phyloP scores from a whole-genome alignment of 2,329 filamentous ascomycete genomes.

The Epichloe sp. region DNA sequence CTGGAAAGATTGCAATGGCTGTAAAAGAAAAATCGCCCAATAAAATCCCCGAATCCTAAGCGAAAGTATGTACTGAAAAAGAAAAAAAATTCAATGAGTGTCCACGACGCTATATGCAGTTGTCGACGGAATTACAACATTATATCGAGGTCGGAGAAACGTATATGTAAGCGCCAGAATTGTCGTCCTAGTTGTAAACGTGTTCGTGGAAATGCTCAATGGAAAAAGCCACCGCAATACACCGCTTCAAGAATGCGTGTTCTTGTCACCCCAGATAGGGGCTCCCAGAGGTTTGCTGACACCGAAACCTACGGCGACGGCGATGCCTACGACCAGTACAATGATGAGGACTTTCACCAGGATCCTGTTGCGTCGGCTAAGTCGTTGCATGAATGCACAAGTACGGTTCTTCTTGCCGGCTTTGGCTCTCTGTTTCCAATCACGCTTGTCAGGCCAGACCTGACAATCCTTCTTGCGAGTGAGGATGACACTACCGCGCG shows the following conservation, averaged over 20 bases:
- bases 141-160: not conserved
- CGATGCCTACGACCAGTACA: slow-evolving; percentile 38
- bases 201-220: slow-evolving; percentile 10
- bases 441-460: slow-evolving; percentile 46
- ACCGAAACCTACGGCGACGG: slow-evolving; percentile 44
- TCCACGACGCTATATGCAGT: not conserved
- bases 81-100: not conserved
- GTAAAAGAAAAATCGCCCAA: not conserved
- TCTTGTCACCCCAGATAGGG: slow-evolving; percentile 37
- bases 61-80: not conserved
- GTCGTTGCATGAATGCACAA: slow-evolving; percentile 38
- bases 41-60: not conserved
- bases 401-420: slow-evolving; percentile 38
- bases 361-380: slow-evolving; percentile 41
- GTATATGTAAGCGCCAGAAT: not conserved
- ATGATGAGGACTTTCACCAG: slow-evolving; percentile 40
- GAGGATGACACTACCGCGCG: slow-evolving; percentile 14
- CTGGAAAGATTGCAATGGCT: not conserved
- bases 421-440: slow-evolving; percentile 48
- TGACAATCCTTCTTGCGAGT: slow-evolving; percentile 33
- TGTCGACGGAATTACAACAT: slow-evolving; percentile 3
- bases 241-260: not conserved
- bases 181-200: not conserved
- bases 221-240: not conserved
- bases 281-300: slow-evolving; percentile 48